Conservation (phyloP, 129 eudicot species). For the Flaveria sonorensis region DNA sequence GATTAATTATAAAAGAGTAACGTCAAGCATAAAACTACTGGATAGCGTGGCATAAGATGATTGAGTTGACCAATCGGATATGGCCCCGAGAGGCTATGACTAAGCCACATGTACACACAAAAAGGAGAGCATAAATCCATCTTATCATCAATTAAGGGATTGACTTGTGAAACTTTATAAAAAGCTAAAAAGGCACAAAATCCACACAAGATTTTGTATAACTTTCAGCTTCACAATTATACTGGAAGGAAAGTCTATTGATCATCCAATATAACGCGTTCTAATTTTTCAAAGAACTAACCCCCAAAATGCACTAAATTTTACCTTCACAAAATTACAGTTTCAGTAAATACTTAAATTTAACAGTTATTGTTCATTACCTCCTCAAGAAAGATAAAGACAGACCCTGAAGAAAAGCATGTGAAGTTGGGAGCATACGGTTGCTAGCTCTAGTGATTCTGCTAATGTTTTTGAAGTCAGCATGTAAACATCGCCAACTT, state of each 20-base stretch:
- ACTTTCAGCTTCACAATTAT: conserved; percentile 19
- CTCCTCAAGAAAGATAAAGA: conserved; percentile 62
- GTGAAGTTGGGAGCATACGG: conserved; percentile 62
- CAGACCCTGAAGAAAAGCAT: conserved; percentile 54
- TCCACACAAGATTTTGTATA: conserved; percentile 38
- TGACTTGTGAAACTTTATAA: conserved; percentile 29
- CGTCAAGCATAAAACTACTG: conserved; percentile 9
- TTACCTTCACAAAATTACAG: conserved; percentile 2
- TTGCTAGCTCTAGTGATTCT: conserved; percentile 47
- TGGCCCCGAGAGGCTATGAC: conserved; percentile 27
- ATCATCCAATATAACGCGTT: conserved; percentile 19
- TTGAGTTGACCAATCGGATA: background rate
- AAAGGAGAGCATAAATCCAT: conserved; percentile 31
- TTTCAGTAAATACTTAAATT: conserved; percentile 2
- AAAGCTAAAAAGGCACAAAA: conserved; percentile 45
- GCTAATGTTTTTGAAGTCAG: conserved; percentile 53
- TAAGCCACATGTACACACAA: conserved; percentile 26
- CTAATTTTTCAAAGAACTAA: conserved; percentile 1
- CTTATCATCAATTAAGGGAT: conserved; percentile 30
- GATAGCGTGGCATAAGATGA: conserved; percentile 18
- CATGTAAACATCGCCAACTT: conserved; percentile 85
- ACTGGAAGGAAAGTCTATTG: background rate
- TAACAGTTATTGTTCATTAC: conserved; percentile 27
- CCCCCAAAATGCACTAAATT: conserved; percentile 18
- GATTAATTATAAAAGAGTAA: background rate